Percentiles rank a stretch among this genome's conserved stretches.
Evolutionary conservation across 768 basidiomycete species (phyloP).

Genomic region (Coprinellus aureogranulatus): DNA sequence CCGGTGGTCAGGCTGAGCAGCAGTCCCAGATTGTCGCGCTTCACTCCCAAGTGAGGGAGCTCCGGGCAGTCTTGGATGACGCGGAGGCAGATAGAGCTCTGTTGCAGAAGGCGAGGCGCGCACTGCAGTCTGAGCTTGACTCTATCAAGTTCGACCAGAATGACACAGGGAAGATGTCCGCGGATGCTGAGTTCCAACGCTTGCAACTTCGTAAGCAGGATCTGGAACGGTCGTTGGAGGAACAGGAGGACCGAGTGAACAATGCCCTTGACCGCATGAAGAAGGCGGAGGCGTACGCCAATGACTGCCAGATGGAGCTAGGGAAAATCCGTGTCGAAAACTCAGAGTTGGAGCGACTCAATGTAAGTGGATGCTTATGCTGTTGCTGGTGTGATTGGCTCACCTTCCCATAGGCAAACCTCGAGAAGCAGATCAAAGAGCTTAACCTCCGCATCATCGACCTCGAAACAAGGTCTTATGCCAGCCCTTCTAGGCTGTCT

Average conservation of each 20-base stretch:
- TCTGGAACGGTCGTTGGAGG: slow-evolving; percentile 72
- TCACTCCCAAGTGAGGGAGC: slow-evolving; percentile 82
- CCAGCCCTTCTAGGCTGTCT: slow-evolving; percentile 28
- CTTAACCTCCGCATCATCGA: slow-evolving; percentile 80
- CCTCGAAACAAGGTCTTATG: slow-evolving; percentile 74
- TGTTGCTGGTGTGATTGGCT: neutral
- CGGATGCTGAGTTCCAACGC: slow-evolving; percentile 72
- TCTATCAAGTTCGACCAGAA: slow-evolving; percentile 74
- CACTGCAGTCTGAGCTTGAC: slow-evolving; percentile 77
- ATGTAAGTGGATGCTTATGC: too few species aligned
- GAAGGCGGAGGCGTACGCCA: slow-evolving; percentile 74
- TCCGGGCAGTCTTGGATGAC: slow-evolving; percentile 78
- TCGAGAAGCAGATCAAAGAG: slow-evolving; percentile 86
- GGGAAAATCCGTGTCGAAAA: slow-evolving; percentile 79
- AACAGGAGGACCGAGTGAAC: slow-evolving; percentile 69
- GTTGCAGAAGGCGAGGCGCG: slow-evolving; percentile 77
- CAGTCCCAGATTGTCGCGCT: slow-evolving; percentile 81
- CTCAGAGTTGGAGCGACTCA: slow-evolving; percentile 72
- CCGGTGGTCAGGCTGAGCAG: slow-evolving; percentile 72
- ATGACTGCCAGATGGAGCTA: slow-evolving; percentile 73
- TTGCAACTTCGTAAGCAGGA: slow-evolving; percentile 81
- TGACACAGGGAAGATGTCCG: slow-evolving; percentile 66
- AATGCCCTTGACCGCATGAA: slow-evolving; percentile 77
- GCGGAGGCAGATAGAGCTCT: slow-evolving; percentile 79
- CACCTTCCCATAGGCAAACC: slow-evolving; percentile 52